Evolutionary conservation across 2,329 filamentous ascomycete species (phyloP).

Genomic region (Penicillium sp.): DNA sequence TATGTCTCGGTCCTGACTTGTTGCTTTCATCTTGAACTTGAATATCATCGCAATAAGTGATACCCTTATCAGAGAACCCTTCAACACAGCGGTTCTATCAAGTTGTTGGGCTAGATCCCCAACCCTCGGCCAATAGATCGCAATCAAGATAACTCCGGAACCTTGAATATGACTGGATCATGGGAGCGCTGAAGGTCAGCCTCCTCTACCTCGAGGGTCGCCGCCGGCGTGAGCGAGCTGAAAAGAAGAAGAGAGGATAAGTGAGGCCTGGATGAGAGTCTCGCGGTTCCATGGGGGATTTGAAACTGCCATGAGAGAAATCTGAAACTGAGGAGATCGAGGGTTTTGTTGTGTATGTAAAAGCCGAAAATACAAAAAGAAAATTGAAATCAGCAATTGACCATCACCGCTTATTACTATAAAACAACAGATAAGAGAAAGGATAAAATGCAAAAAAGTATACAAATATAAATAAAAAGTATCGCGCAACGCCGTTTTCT

Average conservation of each 20-base stretch:
- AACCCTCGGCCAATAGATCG: not conserved
- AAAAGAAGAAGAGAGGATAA: not conserved
- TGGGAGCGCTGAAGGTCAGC: not conserved
- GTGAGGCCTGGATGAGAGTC: not conserved
- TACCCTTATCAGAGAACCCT: too few species aligned
- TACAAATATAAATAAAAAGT: constrained; percentile 7
- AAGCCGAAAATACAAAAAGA: constrained; percentile 11
- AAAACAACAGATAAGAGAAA: not conserved
- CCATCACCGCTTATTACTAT: not conserved
- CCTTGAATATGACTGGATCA: not conserved
- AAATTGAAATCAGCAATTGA: not conserved
- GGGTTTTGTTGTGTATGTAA: not conserved
- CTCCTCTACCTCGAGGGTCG: not conserved
- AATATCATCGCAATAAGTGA: not conserved
- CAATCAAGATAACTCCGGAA: not conserved
- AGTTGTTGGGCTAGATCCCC: not conserved
- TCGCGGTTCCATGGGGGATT: not conserved
- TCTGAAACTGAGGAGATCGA: not conserved
- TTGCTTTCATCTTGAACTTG: not conserved
- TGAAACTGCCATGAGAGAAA: not conserved
- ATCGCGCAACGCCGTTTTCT: constrained; percentile 28
- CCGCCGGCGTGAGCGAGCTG: not conserved
- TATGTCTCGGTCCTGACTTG: not conserved
- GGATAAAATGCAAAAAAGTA: constrained; percentile 12
- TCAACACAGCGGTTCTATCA: not conserved